These are phyloP conservation scores for Rusavskia elegans DNA, from an alignment of 495 filamentous ascomycete species.

Conservation along the genomic window DNA sequence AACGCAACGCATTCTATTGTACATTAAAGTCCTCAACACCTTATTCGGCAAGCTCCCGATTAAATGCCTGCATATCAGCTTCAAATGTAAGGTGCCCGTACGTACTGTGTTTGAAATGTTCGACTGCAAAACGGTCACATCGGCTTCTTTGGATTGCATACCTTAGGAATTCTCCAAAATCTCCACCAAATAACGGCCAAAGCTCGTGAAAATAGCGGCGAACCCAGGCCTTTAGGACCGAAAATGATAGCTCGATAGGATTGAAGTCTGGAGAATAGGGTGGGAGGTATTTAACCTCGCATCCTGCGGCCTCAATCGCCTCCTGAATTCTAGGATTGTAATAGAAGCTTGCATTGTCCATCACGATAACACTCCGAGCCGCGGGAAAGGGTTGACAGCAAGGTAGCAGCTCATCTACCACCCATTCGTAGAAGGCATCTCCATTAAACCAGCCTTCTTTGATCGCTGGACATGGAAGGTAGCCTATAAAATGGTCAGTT, in stretches of 20 bases:
- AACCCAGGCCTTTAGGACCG: slow-evolving; percentile 1
- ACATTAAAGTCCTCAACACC: no score
- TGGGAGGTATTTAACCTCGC: neutral
- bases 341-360: slow-evolving; percentile 1
- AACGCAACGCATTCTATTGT: no score
- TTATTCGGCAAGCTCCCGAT: neutral
- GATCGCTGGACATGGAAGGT: neutral
- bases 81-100: neutral
- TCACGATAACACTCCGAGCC: neutral
- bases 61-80: neutral
- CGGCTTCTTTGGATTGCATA: neutral
- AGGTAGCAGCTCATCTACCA: neutral
- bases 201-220: neutral
- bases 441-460: neutral
- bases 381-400: neutral
- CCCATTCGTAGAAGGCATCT: neutral
- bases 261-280: slow-evolving; percentile 2
- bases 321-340: neutral
- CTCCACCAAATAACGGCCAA: neutral
- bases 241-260: slow-evolving; percentile 1
- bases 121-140: neutral
- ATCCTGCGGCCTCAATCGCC: neutral
- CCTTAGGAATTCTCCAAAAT: neutral
- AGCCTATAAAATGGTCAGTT: neutral
- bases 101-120: slow-evolving; percentile 1